phyloP scores from a whole-genome alignment of 2,329 filamentous ascomycete genomes.

The Harringtonia lauricola region DNA sequence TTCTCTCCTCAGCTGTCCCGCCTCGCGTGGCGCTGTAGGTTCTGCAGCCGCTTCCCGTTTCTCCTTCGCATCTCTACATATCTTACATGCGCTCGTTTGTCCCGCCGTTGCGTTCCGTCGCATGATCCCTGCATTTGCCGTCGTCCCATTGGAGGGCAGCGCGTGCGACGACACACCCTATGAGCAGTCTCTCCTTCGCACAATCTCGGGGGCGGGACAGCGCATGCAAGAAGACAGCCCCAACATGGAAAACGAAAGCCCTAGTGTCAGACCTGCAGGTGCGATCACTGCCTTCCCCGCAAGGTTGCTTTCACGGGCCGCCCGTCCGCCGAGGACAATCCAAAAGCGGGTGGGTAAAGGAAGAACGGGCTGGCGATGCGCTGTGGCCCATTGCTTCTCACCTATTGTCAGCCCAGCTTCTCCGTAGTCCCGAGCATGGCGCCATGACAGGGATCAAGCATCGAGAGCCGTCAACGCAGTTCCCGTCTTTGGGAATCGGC shows the following conservation, averaged over 20 bases:
- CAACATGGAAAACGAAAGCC: too few species aligned
- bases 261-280: not conserved
- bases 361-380: not conserved
- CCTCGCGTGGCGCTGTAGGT: not conserved
- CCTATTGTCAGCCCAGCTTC: too few species aligned
- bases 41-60: not conserved
- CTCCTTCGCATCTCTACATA: not conserved
- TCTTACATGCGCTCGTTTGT: too few species aligned
- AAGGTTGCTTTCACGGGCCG: not conserved
- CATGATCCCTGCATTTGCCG: not conserved
- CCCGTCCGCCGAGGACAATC: not conserved
- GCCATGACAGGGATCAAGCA: too few species aligned
- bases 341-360: conserved; percentile 1
- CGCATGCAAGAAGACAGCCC: not conserved
- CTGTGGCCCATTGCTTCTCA: too few species aligned
- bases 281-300: conserved; percentile 2
- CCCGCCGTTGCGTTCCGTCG: not conserved
- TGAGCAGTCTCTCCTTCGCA: too few species aligned
- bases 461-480: too few species aligned
- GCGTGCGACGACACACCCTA: not conserved
- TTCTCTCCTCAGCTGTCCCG: not conserved
- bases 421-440: too few species aligned
- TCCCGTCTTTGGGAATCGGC: too few species aligned
- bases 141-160: not conserved
- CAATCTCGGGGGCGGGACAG: too few species aligned